phyloP scores from a whole-genome alignment of 2,329 filamentous ascomycete species.

The Alternaria sp. region DNA sequence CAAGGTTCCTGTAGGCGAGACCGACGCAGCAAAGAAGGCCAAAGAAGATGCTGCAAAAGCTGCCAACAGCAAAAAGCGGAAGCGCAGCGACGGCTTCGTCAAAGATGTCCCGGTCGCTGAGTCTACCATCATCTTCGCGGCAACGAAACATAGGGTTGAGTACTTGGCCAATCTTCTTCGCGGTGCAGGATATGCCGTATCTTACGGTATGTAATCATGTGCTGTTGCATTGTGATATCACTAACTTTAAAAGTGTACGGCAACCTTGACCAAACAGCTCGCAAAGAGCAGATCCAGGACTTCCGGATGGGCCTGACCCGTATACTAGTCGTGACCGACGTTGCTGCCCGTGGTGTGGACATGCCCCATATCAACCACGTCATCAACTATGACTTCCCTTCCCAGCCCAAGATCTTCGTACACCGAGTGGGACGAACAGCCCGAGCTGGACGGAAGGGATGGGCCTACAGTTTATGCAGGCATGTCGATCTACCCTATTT shows the following conservation, averaged over 20 bases:
- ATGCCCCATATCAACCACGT: conserved; percentile 96
- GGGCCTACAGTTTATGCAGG: conserved; percentile 91
- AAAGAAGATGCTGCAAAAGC: conserved; percentile 56
- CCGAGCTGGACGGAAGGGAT: conserved; percentile 88
- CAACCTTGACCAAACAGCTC: conserved; percentile 90
- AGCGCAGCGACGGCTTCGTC: conserved; percentile 65
- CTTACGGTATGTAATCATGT: conserved; percentile 63
- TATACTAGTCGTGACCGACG: conserved; percentile 94
- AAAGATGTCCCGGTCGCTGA: conserved; percentile 81
- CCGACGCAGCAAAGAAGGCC: conserved; percentile 60
- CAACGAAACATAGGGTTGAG: conserved; percentile 97
- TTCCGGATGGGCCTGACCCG: conserved; percentile 86
- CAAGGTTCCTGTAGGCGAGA: conserved; percentile 78
- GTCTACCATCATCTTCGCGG: conserved; percentile 93
- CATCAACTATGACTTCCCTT: conserved; percentile 98
- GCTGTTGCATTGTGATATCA: neutral
- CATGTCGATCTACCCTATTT: conserved; percentile 91
- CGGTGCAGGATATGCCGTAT: conserved; percentile 84
- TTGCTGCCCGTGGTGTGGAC: conserved; percentile 97
- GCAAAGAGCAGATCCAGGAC: conserved; percentile 89
- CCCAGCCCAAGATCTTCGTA: conserved; percentile 95
- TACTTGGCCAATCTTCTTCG: conserved; percentile 85
- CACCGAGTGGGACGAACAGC: conserved; percentile 96
- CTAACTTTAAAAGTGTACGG: conserved; percentile 72
- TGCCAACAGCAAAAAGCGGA: conserved; percentile 73